A percentile compares a stretch with the other conserved stretches of the same genome.
phyloP scores from a whole-genome alignment of 176 grass and related monocot species.

The Aegilops speltoides region DNA sequence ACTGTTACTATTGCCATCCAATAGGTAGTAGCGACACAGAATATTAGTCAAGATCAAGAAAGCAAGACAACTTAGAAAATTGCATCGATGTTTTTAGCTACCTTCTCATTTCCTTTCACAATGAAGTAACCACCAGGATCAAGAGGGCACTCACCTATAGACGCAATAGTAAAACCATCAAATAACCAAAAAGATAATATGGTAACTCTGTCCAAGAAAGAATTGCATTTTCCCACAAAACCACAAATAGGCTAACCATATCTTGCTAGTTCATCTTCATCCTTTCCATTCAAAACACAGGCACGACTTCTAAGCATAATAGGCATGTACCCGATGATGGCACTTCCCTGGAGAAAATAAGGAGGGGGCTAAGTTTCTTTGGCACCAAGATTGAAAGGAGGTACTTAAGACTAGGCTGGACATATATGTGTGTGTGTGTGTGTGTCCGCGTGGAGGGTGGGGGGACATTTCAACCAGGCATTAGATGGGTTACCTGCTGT shows the following conservation, averaged over 20 bases:
- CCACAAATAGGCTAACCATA: slow-evolving; percentile 41
- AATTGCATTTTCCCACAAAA: neutral
- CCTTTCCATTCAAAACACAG: slow-evolving; percentile 71
- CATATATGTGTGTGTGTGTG: neutral
- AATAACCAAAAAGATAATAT: neutral
- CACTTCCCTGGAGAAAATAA: slow-evolving; percentile 11
- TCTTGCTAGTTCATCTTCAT: slow-evolving; percentile 74
- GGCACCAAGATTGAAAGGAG: neutral
- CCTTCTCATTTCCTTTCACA: slow-evolving; percentile 91
- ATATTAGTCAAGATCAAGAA: neutral
- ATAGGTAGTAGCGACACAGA: neutral
- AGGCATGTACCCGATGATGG: slow-evolving; percentile 71
- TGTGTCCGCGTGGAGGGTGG: neutral
- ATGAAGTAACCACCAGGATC: slow-evolving; percentile 94
- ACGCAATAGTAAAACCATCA: slow-evolving; percentile 15
- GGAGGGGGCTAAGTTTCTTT: neutral
- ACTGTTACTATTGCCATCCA: neutral
- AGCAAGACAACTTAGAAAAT: neutral
- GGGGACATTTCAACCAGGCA: neutral
- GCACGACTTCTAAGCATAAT: slow-evolving; percentile 74
- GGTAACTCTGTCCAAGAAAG: neutral
- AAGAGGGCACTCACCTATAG: slow-evolving; percentile 80
- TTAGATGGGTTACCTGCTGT: slow-evolving; percentile 20
- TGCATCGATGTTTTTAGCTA: slow-evolving; percentile 14
- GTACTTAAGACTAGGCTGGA: neutral